phyloP scores from a whole-genome alignment of 768 basidiomycete species.

The Coprinopsis strossmayeri region DNA sequence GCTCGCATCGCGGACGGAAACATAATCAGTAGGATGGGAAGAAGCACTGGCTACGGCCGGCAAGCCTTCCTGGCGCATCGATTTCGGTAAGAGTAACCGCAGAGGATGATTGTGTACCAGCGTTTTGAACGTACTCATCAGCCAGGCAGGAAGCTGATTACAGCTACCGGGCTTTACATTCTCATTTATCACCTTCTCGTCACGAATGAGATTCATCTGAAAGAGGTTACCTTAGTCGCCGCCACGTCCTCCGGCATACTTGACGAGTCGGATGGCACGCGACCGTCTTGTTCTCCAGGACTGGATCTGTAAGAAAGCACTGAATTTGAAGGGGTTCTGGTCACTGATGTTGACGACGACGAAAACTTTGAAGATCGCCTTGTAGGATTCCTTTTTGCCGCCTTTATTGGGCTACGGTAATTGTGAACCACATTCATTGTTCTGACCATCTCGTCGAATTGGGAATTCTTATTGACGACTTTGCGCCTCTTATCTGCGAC shows the following conservation, averaged over 20 bases:
- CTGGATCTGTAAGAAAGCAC: neutral
- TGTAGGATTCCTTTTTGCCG: too few species aligned
- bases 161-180: neutral
- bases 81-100: slow-evolving; percentile 31
- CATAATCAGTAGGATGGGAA: neutral
- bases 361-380: neutral
- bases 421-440: slow-evolving; percentile 36
- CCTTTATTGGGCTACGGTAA: too few species aligned
- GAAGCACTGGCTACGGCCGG: neutral
- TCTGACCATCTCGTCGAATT: slow-evolving; percentile 64
- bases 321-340: neutral
- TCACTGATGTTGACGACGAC: neutral
- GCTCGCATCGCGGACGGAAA: neutral
- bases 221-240: too few species aligned
- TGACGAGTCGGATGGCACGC: neutral
- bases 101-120: slow-evolving; percentile 42
- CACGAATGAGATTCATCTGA: neutral
- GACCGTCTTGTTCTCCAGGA: neutral
- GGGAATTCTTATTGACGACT: slow-evolving; percentile 34
- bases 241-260: too few species aligned
- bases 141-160: slow-evolving; percentile 46
- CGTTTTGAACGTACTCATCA: slow-evolving; percentile 42
- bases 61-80: neutral
- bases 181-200: neutral
- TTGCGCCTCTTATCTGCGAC: slow-evolving; percentile 38